phyloP scores from a whole-genome alignment of 106 monocot species.

The Acanthochlamys bracteata region DNA sequence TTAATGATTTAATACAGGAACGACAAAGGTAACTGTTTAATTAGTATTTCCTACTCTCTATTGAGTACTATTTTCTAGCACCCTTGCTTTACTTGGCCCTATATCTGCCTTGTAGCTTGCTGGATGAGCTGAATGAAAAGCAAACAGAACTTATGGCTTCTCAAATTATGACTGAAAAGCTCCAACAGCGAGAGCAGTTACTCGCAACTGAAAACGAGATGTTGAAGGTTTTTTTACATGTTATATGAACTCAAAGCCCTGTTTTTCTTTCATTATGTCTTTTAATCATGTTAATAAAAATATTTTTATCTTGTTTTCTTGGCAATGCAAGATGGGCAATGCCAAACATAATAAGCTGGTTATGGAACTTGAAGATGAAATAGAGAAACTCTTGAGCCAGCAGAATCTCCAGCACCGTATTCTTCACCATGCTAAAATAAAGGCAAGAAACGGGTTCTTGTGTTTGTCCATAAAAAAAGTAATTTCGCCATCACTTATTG shows the following conservation, averaged over 20 bases:
- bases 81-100: neutral
- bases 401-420: constrained; percentile 69
- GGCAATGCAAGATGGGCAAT: constrained; percentile 40
- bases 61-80: neutral
- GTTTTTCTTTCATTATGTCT: no score
- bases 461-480: neutral
- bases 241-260: neutral
- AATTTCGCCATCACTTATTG: neutral
- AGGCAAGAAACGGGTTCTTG: constrained; percentile 35
- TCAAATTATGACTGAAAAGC: constrained; percentile 45
- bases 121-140: constrained; percentile 62
- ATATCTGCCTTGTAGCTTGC: constrained; percentile 39
- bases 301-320: neutral
- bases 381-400: constrained; percentile 39
- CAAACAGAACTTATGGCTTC: constrained; percentile 48
- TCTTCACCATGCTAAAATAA: constrained; percentile 79
- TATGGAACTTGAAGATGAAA: constrained; percentile 77
- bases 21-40: constrained; percentile 51
- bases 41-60: neutral
- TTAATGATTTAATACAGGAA: constrained; percentile 70
- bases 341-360: constrained; percentile 47
- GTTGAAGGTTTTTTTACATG: constrained; percentile 59
- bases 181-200: constrained; percentile 42
- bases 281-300: neutral
- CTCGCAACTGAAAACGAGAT: constrained; percentile 68